Base-by-base conservation (phyloP, 164 flowering plant genomes). In the Stephania cephalantha region DNA sequence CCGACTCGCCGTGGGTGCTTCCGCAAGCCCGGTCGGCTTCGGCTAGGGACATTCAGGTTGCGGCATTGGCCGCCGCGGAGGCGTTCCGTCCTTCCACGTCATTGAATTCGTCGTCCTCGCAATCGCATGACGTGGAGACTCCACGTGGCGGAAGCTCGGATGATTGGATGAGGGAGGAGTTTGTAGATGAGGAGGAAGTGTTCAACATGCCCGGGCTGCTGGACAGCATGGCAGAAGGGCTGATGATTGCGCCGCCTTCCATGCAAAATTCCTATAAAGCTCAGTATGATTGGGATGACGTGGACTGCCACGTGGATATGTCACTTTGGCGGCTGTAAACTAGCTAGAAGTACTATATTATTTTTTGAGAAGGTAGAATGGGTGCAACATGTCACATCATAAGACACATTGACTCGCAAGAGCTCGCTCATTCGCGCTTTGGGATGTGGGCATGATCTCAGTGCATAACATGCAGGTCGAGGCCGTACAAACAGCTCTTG, bases 161-260 rank as follows among this genome's bases (percentile, higher is more conserved):
- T 61, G 55, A 70, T 30, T 18, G 18, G 17, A 35, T 4, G 42
- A 35, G 42, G 42, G 15, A 5, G 12, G 73, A 75, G 46, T 17
- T 77, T 31, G 4, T 78, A 77, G 87, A 86, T 18, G 89, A 86
- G 75, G 89, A 86, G 73, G 88, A 70, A 69, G 30, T 84, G 74
- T 85, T 84, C 61, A 82, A 85, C 71, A 82, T 83, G 86, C 88
- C 83, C 1, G 79, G 73, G 15, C 31, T 86, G 11, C 61, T 84
- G 2, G 74, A 72, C 20, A 75, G 83, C 73, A 78, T 86, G 84
- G 88, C 88, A 1, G 84, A 86, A 76, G 88, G 84, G 45, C 22
- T 86, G 84, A 75, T 86, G 11, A 63, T 86, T 3, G 73, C 82
- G 0, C 88, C 85, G 1, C 88, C 82, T 1, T 77, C 77, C 0